Base-by-base conservation (phyloP, 352 stramenopile species). In the Phytopythium aichiense region DNA sequence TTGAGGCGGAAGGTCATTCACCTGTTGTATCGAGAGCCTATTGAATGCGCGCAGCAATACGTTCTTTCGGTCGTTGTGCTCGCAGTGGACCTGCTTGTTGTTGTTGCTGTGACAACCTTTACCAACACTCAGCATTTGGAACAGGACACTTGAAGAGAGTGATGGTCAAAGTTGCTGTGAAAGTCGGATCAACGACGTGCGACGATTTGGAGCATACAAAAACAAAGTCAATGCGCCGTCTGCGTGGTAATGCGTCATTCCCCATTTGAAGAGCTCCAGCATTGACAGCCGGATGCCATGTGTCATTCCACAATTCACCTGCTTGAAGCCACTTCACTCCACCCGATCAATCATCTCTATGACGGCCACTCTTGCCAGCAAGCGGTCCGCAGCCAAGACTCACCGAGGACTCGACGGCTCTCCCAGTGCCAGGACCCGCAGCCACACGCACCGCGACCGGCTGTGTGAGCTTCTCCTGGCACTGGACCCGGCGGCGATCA, bases 401-500 rank as follows among this genome's bases (percentile, higher is more conserved):
- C 54, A 15, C 18, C 2, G 13, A 9, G 15, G 49, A 54, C 16
- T 46, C 4, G 58, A 66, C 25, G 40, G 15, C 28, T 15, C 30
- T 13, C 22, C 25, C 8, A 45, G 18, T 16, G 33, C 15, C 64
- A 61, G 31, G 64, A 72, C 13, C 55, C 72, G 30, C 61, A 77
- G 40, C 40, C 12, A 18, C 15, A 46, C 40, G 40, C 50, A 61
- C 72, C 4, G 67, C 69, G 62, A 68, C 22, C 30, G 70, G 61
- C 40, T 77, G 28, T 64, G 48, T 30, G 49, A 60, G 33, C 61
- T 74, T 45, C 33, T 77, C 23, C 18, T 58, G 25, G 43, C 74
- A 56, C 52, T 77, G 42, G 70, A 77, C 60, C 23, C 69, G 56
- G 35, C 58, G 0, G 66, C 70, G 2, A 48, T 72, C 7, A 46